Conservation (phyloP, 2,329 filamentous ascomycete species). For the Chaetothyriales sp. region DNA sequence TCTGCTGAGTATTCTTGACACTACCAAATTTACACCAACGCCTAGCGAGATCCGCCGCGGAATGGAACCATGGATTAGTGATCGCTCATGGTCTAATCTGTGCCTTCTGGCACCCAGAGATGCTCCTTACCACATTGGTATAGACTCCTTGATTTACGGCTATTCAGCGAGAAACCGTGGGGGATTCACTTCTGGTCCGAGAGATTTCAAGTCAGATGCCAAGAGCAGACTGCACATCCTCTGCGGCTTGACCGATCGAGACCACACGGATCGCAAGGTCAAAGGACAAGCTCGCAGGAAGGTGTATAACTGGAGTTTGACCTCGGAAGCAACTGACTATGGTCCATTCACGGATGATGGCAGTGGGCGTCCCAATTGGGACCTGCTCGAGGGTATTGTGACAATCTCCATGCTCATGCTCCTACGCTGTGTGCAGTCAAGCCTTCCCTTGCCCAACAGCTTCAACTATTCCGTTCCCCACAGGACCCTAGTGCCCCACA, state of each 20-base stretch:
- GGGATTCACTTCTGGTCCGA: slow-evolving; percentile 1
- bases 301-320: slow-evolving; percentile 16
- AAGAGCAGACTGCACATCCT: slow-evolving; percentile 16
- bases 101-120: slow-evolving; percentile 7
- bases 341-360: slow-evolving; percentile 16
- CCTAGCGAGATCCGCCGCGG: slow-evolving; percentile 9
- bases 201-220: slow-evolving; percentile 7
- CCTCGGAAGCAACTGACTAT: slow-evolving; percentile 12
- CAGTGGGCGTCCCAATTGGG: slow-evolving; percentile 15
- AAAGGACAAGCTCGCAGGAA: slow-evolving; percentile 8
- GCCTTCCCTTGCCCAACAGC: slow-evolving; percentile 13
- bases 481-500: slow-evolving; percentile 12
- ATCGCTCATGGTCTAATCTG: slow-evolving; percentile 13
- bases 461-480: slow-evolving; percentile 17
- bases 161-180: not conserved
- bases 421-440: slow-evolving; percentile 6
- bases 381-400: slow-evolving; percentile 14
- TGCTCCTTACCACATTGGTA: slow-evolving; percentile 2
- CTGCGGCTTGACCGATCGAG: slow-evolving; percentile 13
- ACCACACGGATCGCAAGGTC: slow-evolving; percentile 9
- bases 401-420: slow-evolving; percentile 15
- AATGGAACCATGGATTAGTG: slow-evolving; percentile 8
- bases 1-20: slow-evolving; percentile 16
- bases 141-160: slow-evolving; percentile 12
- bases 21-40: slow-evolving; percentile 12